A percentile compares a stretch with the other conserved stretches of the same genome.
These are phyloP conservation scores for Citrullus mucosospermus DNA, from an alignment of 306 rosid genomes.

Conservation along the genomic window DNA sequence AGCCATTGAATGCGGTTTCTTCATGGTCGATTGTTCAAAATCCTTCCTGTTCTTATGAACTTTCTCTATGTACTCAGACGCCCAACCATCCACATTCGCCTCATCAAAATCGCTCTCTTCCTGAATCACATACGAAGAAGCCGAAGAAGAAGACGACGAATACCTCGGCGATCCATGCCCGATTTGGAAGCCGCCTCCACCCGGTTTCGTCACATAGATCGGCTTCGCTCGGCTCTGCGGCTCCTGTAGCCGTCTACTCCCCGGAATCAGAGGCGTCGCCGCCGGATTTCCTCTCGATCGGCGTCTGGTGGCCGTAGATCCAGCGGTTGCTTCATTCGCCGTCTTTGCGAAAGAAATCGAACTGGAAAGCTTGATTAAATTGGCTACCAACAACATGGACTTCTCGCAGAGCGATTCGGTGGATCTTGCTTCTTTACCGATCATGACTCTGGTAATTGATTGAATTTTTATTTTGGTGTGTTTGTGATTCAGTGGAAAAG, in stretches of 20 bases:
- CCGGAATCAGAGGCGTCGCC: neutral
- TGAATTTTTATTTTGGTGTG: too few species aligned
- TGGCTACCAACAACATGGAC: conserved; percentile 50
- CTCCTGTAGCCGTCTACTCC: conserved; percentile 26
- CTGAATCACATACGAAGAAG: conserved; percentile 13
- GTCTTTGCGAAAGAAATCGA: conserved; percentile 33
- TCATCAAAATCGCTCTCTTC: conserved; percentile 26
- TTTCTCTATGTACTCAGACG: conserved; percentile 41
- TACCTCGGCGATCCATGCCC: conserved; percentile 7
- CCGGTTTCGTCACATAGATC: conserved; percentile 23
- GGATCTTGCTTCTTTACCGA: conserved; percentile 18
- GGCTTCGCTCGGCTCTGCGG: conserved; percentile 27
- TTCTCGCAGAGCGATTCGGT: conserved; percentile 47
- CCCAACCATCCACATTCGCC: conserved; percentile 41
- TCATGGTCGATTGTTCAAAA: conserved; percentile 3
- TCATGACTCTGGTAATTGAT: conserved; percentile 18
- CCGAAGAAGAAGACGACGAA: neutral
- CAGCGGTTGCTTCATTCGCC: neutral
- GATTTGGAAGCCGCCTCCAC: neutral
- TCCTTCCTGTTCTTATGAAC: conserved; percentile 29
- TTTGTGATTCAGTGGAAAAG: too few species aligned
- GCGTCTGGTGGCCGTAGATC: neutral
- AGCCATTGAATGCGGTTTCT: neutral
- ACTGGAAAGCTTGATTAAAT: conserved; percentile 40
- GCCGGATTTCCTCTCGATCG: neutral